phyloP scores from a whole-genome alignment of 1,284 basidiomycete genomes.

The Rhizoctonia solani region DNA sequence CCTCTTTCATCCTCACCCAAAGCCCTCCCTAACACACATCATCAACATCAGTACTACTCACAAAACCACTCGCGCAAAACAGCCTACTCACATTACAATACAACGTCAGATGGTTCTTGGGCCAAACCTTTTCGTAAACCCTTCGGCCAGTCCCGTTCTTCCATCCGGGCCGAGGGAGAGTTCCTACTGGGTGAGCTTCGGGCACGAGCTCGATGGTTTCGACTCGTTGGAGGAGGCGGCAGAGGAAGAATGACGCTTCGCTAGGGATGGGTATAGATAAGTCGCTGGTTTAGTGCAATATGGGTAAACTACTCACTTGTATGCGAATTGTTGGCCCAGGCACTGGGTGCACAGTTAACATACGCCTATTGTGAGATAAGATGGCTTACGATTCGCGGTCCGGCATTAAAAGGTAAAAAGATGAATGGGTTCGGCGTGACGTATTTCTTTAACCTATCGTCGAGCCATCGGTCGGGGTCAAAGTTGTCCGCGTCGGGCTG shows the following conservation, averaged over 20 bases:
- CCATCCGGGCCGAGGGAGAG: slow-evolving; percentile 47
- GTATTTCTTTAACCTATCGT: too few species aligned
- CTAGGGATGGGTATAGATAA: slow-evolving; percentile 51
- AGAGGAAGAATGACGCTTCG: slow-evolving; percentile 51
- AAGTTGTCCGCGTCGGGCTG: slow-evolving; percentile 51
- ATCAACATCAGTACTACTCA: background rate
- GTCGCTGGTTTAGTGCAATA: slow-evolving; percentile 44
- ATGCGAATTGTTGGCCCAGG: too few species aligned
- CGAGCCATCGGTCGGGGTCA: slow-evolving; percentile 64
- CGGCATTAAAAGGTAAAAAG: slow-evolving; percentile 64
- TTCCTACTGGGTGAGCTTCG: slow-evolving; percentile 48
- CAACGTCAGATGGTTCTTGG: slow-evolving; percentile 51
- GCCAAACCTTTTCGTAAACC: slow-evolving; percentile 49
- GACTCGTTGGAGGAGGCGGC: slow-evolving; percentile 55
- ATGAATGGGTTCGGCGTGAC: slow-evolving; percentile 62
- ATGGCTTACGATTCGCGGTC: slow-evolving; percentile 51
- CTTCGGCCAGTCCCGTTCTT: slow-evolving; percentile 44
- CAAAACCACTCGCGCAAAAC: background rate
- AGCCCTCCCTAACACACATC: slow-evolving; percentile 42
- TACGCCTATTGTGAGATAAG: too few species aligned
- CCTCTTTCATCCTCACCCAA: slow-evolving; percentile 42
- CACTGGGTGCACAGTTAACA: too few species aligned
- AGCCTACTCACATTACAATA: slow-evolving; percentile 40
- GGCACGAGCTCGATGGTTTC: slow-evolving; percentile 51
- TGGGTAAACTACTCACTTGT: slow-evolving; percentile 36